These are phyloP conservation scores for Cystobasidium onofrii DNA, from an alignment of 768 basidiomycete genomes.

Conservation along the genomic window DNA sequence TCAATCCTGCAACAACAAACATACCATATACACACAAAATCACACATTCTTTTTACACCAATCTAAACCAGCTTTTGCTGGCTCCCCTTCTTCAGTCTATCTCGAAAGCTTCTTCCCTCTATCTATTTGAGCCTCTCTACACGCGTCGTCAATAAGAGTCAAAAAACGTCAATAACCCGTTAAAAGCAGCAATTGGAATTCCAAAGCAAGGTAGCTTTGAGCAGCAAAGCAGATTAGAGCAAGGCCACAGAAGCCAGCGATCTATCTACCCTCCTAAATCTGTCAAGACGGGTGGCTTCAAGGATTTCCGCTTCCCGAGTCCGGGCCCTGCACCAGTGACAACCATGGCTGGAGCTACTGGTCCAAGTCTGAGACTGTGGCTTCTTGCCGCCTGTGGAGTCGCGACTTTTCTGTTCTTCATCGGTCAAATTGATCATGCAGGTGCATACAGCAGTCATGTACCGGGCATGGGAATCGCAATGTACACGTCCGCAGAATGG, in stretches of 20 bases:
- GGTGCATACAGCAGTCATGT: background rate
- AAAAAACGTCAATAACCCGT: no score
- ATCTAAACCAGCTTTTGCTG: background rate
- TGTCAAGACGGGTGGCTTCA: slow-evolving; percentile 1
- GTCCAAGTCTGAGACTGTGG: background rate
- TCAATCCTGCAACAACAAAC: background rate
- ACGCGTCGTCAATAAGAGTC: no score
- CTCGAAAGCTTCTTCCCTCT: background rate
- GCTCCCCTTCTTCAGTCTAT: background rate
- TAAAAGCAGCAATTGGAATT: no score
- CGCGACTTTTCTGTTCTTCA: slow-evolving; percentile 14
- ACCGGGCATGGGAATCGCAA: background rate
- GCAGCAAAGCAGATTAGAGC: background rate
- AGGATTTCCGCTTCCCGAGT: background rate
- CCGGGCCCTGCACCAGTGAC: background rate
- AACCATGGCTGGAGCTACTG: background rate
- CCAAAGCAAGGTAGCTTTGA: background rate
- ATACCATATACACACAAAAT: background rate
- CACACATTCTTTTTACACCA: background rate
- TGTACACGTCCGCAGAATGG: slow-evolving; percentile 6
- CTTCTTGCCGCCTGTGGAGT: background rate
- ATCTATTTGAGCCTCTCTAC: background rate
- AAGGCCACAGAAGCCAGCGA: no score
- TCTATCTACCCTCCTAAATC: no score
- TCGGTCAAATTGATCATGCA: slow-evolving; percentile 2